Conservation (phyloP, 306 rosid species). For the Clitoria ternatea region DNA sequence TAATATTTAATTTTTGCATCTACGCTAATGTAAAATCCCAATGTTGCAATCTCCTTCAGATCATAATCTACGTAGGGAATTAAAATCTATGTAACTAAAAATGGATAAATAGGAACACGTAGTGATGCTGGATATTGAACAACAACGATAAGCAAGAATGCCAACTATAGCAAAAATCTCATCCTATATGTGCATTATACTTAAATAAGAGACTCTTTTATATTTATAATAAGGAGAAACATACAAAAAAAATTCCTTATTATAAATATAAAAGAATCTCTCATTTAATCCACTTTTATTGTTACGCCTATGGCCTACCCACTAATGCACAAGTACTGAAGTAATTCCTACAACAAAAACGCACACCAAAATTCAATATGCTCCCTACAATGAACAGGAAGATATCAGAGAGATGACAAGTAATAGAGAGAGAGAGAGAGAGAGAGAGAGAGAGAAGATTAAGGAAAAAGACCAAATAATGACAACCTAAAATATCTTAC, state of each 20-base stretch:
- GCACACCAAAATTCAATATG: constrained; percentile 9
- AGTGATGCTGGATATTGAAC: neutral
- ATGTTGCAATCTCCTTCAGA: constrained; percentile 2
- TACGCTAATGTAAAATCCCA: neutral
- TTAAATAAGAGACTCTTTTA: too few species aligned
- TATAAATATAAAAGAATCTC: neutral
- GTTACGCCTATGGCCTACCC: too few species aligned
- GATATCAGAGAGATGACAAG: neutral
- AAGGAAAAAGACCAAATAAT: neutral
- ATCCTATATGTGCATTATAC: neutral
- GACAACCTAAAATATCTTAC: constrained; percentile 49
- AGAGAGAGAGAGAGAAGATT: neutral
- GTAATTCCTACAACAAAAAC: constrained; percentile 6
- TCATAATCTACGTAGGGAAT: neutral
- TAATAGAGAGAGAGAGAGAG: neutral
- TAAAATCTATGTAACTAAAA: neutral
- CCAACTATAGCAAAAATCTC: neutral
- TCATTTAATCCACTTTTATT: neutral
- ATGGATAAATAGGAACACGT: neutral
- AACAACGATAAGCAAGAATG: constrained; percentile 3
- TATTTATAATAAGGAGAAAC: too few species aligned
- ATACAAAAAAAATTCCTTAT: too few species aligned
- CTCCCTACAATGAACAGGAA: neutral
- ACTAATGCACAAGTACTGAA: neutral
- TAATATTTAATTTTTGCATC: constrained; percentile 5